Percentiles rank a stretch among this genome's conserved stretches.
These are phyloP conservation scores for Lippia alba DNA, from an alignment of 305 asterid genomes.

Conservation along the genomic window DNA sequence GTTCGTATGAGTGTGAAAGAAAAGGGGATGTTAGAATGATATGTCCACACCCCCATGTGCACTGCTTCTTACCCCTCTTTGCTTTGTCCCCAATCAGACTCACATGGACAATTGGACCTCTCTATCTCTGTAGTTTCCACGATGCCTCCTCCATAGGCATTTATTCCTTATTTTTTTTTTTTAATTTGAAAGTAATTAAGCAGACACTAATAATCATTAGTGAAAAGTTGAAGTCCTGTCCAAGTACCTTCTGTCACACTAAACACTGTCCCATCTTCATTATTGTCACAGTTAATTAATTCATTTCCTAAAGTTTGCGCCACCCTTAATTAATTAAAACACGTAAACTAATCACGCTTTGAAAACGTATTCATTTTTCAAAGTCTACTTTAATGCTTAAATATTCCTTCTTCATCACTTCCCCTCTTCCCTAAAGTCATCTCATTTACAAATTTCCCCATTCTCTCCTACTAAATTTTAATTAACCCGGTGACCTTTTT, in stretches of 20 bases:
- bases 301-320: conserved; percentile 29
- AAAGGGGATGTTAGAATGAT: conserved; percentile 49
- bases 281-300: not conserved
- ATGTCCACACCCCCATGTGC: conserved; percentile 70
- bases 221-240: conserved; percentile 41
- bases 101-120: conserved; percentile 51
- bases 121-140: conserved; percentile 40
- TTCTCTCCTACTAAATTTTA: not conserved
- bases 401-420: not conserved
- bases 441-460: not conserved
- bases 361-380: not conserved
- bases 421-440: not conserved
- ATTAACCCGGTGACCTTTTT: no score
- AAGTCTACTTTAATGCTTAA: not conserved
- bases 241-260: conserved; percentile 48
- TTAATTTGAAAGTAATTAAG: conserved; percentile 29
- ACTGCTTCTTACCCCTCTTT: conserved; percentile 49
- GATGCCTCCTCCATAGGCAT: conserved; percentile 21
- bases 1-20: conserved; percentile 50
- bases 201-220: conserved; percentile 65
- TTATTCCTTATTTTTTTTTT: conserved; percentile 25
- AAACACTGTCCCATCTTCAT: conserved; percentile 28
- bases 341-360: not conserved
- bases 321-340: conserved; percentile 1
- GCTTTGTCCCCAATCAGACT: conserved; percentile 59